Base-by-base conservation (phyloP, 2,329 filamentous ascomycete species). In the Fusarium virguliforme region DNA sequence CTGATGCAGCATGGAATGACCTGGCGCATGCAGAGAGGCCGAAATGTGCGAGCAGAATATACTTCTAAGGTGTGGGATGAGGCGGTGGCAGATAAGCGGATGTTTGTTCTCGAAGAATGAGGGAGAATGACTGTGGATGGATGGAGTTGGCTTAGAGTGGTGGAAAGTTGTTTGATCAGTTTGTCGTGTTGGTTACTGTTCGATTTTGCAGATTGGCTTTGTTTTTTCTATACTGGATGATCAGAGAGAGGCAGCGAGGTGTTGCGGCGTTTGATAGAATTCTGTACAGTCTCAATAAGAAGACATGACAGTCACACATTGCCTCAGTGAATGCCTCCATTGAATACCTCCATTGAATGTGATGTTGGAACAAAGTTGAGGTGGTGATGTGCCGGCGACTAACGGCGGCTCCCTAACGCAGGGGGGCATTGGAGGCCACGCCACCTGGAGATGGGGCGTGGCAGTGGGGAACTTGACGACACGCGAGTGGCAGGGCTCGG, bases 1-100 rank as follows among this genome's bases (percentile, higher is more conserved):
- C 10, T 86, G 10, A 85, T 86, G 83, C 79, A 85, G 48, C 73
- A 75, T 0, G 37, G 67, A 0, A 83, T 85, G 80, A 78, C 76
- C 1, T 71, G 67, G 30, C 61, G 72, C 26, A 15, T 46, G 3
- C 50, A 35, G 2, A 56, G 59, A 6, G 70, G 74, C 2, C 28
- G 28, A 8, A 53, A 22, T 8, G 59, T 74, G 13, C 70, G 62
- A 9, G 72, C 78, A 0, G 48, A 72, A 2, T 80, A 75, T 53
- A 72, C 74, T 1, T 77, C 77, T 0, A 74, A 77, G 48, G 50
- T 81, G 2, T 81, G 79, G 80, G 74, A 79, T 2, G 77, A 81
- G 50, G 78, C 79, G 5, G 43, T 65, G 6, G 28, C 15, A 1
- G 58, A 74, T 37, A n/a, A 56, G 2, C 73, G 77, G 2, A 43